Base-by-base conservation (phyloP, 2,329 filamentous ascomycete species). In the Orbilia brochopaga region DNA sequence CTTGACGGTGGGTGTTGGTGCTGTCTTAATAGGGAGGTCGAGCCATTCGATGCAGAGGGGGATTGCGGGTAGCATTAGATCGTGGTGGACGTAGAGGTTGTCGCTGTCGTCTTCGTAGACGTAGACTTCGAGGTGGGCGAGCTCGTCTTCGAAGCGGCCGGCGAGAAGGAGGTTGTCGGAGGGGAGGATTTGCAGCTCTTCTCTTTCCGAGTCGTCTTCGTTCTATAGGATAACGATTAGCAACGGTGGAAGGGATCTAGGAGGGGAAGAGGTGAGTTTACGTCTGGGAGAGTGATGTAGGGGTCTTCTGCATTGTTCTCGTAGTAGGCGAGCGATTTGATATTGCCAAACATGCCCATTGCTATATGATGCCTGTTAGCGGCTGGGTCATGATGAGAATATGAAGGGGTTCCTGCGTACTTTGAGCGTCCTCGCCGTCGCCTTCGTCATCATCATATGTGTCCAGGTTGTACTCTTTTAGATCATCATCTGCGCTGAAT, bases 41-140 rank as follows among this genome's bases (percentile, higher is more conserved):
- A 99, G 82, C 94, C 94, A 99, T 82, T 99, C 94, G 44, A 97
- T 85, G 78, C 91, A 94, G 5, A 99, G 86, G 10, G 94, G 94
- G 78, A 99, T 96, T 23, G 93, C 93, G 32, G 94, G 94, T 63
- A 99, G 85, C 93, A 99, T 97, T 77, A 99, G 96, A 80, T 99
- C 94, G 85, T 99, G 94, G 82, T 99, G 94, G 23, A 99, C 93
- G 80, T 99, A 99, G 73, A 99, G 88, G 79, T 99, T 99, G 81
- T 97, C 94, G 50, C 88, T 90, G 73, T 87, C 87, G 77, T 97
- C 94, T 80, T 99, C 94, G 81, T 97, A 99, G 27, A 99, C 92
- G 78, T 97, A 97, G 19, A 97, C 90, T 80, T 99, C 94, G 24
- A 99, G 84, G 80, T 97, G 93, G 17, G 94, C 93, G 73, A 99